phyloP scores from a whole-genome alignment of 2,329 filamentous ascomycete species.

The Exserohilum turcica region DNA sequence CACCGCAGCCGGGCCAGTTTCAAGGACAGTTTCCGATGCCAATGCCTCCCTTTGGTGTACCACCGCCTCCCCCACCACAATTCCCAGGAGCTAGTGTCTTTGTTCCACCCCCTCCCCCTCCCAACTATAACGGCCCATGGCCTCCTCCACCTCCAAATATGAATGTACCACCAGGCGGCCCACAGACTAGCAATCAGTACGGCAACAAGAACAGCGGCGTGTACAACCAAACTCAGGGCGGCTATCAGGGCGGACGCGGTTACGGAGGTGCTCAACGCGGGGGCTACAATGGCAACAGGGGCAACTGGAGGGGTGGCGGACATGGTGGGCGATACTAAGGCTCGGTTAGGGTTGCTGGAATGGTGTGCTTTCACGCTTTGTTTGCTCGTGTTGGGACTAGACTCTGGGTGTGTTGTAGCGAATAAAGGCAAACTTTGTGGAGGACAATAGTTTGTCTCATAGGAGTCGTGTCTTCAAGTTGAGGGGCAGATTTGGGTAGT shows the following conservation, averaged over 20 bases:
- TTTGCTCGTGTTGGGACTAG: not conserved
- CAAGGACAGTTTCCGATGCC: conserved; percentile 25
- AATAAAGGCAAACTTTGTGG: not conserved
- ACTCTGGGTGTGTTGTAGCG: not conserved
- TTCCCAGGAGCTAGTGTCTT: conserved; percentile 23
- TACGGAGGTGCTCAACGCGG: conserved; percentile 17
- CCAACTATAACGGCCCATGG: conserved; percentile 31
- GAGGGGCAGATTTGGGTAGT: not conserved
- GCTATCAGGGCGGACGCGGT: conserved; percentile 23
- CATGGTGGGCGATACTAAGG: conserved; percentile 24
- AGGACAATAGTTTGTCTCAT: not conserved
- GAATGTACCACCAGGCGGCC: conserved; percentile 20
- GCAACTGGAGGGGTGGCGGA: conserved; percentile 21
- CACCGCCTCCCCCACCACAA: conserved; percentile 28
- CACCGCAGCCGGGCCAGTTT: conserved; percentile 26
- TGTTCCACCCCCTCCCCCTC: conserved; percentile 34
- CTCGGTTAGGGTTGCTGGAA: not conserved
- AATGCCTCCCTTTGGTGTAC: conserved; percentile 22
- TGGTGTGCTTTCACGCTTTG: not conserved
- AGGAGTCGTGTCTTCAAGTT: not conserved
- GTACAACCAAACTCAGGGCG: conserved; percentile 1
- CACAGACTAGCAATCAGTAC: conserved; percentile 6
- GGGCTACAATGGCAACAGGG: conserved; percentile 23
- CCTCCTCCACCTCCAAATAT: conserved; percentile 27
- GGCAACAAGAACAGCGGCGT: conserved; percentile 9